Percentiles rank a stretch among this genome's conserved stretches.
Conservation (phyloP, 352 stramenopile genomes). For the Aphanomyces cochlioides region DNA sequence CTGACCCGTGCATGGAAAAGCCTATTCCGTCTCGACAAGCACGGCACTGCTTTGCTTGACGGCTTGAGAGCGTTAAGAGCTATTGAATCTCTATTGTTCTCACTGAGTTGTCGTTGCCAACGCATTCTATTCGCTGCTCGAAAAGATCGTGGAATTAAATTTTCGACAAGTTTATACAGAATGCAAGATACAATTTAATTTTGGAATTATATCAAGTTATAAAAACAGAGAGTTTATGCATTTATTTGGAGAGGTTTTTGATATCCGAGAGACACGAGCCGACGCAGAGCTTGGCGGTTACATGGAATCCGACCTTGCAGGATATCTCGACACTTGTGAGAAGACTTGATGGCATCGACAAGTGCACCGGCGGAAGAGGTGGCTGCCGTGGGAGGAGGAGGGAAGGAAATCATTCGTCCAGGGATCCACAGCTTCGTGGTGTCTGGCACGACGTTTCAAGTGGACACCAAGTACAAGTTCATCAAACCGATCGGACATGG, state of each 20-base stretch:
- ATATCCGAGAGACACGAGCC: background rate
- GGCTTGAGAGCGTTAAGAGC: too few species aligned
- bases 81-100: too few species aligned
- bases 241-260: background rate
- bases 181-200: background rate
- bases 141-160: background rate
- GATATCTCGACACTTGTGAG: conserved; percentile 15
- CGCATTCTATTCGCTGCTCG: too few species aligned
- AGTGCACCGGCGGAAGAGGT: background rate
- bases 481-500: conserved; percentile 94
- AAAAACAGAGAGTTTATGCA: background rate
- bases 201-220: background rate
- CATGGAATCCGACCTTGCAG: conserved; percentile 11
- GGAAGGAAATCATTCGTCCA: conserved; percentile 34
- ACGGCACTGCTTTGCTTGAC: too few species aligned
- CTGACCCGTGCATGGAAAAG: too few species aligned
- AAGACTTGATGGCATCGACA: background rate
- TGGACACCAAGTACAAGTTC: conserved; percentile 92
- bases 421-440: conserved; percentile 79
- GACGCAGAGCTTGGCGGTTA: conserved; percentile 7
- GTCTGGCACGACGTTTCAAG: conserved; percentile 86
- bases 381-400: background rate
- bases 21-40: too few species aligned
- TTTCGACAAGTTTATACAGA: background rate
- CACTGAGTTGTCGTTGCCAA: too few species aligned